Percentiles rank a stretch among this genome's conserved stretches.
phyloP scores from a whole-genome alignment of 2,329 filamentous ascomycete genomes.

The Aspergillus viridinutans region DNA sequence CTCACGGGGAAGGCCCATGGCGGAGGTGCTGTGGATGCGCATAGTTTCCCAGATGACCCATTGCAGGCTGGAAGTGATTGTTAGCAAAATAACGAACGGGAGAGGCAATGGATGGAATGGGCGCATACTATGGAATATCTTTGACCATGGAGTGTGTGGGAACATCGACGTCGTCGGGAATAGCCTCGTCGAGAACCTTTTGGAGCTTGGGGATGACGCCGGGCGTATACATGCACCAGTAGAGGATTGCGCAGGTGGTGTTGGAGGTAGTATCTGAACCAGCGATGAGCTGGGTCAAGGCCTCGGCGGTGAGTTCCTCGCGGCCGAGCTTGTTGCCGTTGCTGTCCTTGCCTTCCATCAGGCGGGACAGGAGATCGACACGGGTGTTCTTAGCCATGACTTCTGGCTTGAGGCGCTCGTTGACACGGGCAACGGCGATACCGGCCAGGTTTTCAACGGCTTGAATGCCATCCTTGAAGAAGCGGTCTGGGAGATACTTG shows the following conservation, averaged over 20 bases:
- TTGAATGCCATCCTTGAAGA: constrained; percentile 69
- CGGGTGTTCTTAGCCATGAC: constrained; percentile 58
- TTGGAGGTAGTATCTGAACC: constrained; percentile 65
- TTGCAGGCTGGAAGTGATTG: constrained; percentile 46
- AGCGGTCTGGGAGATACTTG: constrained; percentile 73
- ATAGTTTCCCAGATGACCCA: constrained; percentile 78
- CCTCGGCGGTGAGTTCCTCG: constrained; percentile 81
- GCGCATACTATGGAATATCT: constrained; percentile 63
- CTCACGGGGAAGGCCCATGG: constrained; percentile 75
- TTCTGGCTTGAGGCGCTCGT: constrained; percentile 65
- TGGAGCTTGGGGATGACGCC: constrained; percentile 69
- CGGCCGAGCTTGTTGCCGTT: constrained; percentile 70
- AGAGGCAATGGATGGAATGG: background rate
- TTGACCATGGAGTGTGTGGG: constrained; percentile 69
- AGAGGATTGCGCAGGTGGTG: constrained; percentile 78
- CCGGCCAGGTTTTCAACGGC: constrained; percentile 79
- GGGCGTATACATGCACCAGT: constrained; percentile 66
- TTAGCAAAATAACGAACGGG: constrained; percentile 1
- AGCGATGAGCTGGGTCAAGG: constrained; percentile 78
- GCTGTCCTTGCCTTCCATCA: constrained; percentile 84
- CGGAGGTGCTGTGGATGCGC: constrained; percentile 80
- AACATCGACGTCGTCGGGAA: constrained; percentile 59
- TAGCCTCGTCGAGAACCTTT: constrained; percentile 66
- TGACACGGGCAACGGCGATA: constrained; percentile 80
- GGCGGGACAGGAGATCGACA: constrained; percentile 72